A percentile compares a stretch with the other conserved stretches of the same genome.
Evolutionary conservation across 305 asterid genomes (phyloP).

Genomic region (Fraxinus xanthoxyloides): DNA sequence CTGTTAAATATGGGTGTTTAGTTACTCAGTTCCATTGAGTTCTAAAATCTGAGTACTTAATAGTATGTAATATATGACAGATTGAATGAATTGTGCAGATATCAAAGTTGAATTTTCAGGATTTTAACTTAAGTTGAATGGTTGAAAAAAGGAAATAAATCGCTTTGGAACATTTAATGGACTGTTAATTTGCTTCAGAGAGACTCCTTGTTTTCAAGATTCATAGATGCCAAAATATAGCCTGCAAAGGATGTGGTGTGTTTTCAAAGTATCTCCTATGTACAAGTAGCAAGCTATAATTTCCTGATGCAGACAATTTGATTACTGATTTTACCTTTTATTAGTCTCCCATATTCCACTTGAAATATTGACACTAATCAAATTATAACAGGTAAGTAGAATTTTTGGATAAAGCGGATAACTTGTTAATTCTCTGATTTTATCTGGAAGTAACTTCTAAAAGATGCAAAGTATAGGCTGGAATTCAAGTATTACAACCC

Average conservation of each 20-base stretch:
- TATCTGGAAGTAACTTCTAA: background rate
- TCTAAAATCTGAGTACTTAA: background rate
- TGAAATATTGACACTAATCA: too few relatives aligned
- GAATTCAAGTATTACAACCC: background rate
- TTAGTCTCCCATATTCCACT: too few relatives aligned
- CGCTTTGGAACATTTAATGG: background rate
- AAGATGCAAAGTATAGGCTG: background rate
- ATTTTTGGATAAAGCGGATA: background rate
- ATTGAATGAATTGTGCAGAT: background rate
- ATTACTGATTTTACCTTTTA: too few relatives aligned
- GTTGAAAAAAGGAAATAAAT: background rate
- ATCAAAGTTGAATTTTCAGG: background rate
- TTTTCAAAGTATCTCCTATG: background rate
- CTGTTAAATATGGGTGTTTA: background rate
- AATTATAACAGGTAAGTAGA: background rate
- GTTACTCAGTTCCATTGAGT: background rate
- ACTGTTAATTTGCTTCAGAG: background rate
- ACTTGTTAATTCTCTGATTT: background rate
- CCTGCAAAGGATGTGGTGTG: background rate
- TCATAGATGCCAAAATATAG: background rate
- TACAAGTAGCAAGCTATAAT: background rate
- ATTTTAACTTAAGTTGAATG: background rate
- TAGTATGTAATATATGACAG: background rate
- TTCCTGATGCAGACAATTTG: background rate
- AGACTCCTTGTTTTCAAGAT: constrained; percentile 1